These are phyloP conservation scores for Aspergillus floridensis DNA, from an alignment of 2,329 filamentous ascomycete genomes.

Conservation along the genomic window DNA sequence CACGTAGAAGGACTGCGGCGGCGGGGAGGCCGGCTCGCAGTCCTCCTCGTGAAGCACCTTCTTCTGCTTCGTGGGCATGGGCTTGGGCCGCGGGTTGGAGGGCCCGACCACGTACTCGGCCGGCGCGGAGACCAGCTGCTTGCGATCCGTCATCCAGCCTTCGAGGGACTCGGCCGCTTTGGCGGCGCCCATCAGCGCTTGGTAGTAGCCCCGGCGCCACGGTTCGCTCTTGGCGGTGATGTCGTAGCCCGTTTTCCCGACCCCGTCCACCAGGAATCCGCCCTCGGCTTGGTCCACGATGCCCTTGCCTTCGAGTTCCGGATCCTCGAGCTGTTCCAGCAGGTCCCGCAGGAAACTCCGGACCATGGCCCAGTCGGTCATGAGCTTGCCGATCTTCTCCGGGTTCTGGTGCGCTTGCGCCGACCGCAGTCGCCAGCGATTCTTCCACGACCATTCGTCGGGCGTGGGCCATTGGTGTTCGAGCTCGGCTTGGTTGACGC, in stretches of 20 bases:
- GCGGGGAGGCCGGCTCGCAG: conserved; percentile 65
- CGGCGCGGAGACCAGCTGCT: conserved; percentile 65
- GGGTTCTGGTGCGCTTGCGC: conserved; percentile 61
- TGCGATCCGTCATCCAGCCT: conserved; percentile 70
- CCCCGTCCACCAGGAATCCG: conserved; percentile 53
- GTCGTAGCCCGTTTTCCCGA: conserved; percentile 63
- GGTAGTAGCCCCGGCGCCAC: conserved; percentile 84
- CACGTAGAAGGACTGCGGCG: conserved; percentile 75
- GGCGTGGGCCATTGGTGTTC: conserved; percentile 79
- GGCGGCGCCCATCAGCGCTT: conserved; percentile 74
- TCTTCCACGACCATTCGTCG: conserved; percentile 73
- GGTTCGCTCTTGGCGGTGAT: conserved; percentile 72
- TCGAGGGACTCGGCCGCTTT: conserved; percentile 77
- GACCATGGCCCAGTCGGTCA: conserved; percentile 68
- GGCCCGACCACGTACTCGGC: conserved; percentile 74
- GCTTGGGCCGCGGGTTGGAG: conserved; percentile 76
- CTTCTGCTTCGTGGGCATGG: conserved; percentile 62
- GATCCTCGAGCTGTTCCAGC: conserved; percentile 67
- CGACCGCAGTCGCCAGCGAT: conserved; percentile 65
- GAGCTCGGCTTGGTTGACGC: conserved; percentile 68
- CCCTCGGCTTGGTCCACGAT: conserved; percentile 55
- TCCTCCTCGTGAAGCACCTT: conserved; percentile 70
- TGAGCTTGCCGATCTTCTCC: conserved; percentile 51
- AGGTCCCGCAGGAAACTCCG: conserved; percentile 60
- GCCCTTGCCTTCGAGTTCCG: conserved; percentile 64